Base-by-base conservation (phyloP, 768 basidiomycete species). In the Mycena albidolilacea region DNA sequence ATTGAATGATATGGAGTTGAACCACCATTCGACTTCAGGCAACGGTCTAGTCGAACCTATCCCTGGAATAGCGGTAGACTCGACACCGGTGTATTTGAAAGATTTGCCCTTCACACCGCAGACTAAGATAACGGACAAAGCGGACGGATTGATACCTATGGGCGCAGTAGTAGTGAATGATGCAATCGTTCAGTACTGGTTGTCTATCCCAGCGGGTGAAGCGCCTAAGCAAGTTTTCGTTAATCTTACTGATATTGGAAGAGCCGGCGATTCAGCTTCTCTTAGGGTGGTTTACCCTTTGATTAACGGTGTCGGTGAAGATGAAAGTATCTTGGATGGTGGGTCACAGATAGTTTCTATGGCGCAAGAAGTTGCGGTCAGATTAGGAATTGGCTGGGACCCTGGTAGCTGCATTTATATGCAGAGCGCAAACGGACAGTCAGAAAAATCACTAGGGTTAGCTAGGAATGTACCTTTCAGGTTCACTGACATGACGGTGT, bases 121-220 rank as follows among this genome's bases (percentile, higher is more conserved):
- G 21, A 5, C 15, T 19, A 2, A 0, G 30, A 35, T 38, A 3
- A 5, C 4, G 1, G 46, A 15, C 0, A 17, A 39, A 21, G 44
- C 11, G 3, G 72, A 76, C 1, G 70, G 70, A 5, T 74, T 76
- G 5, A 10, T 50, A 38, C 74, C 54, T 74, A 78, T 52, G 72
- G 71, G 35, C 69, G 77, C 7, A 71, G 67, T 10, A 0, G 78
- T 78, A 72, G 75, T 77, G 0, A 71, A 76, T 21, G 75, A 59
- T 3, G 52, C 77, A 6, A 66, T 67, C 2, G 70, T 69, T 19
- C 50, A 52, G 6, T 52, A 52, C 50, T 52, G 50, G 50, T 15
- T 12, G 1, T 21, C n/a, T 1, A 4, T 17, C 37, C 15, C 57
- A 38, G 19, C 1, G 15, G 67, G 67, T 5, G 12, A 52, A 9